Base-by-base conservation (phyloP, 805 yeast genomes). In the Sugiyamaella lignohabitans region DNA sequence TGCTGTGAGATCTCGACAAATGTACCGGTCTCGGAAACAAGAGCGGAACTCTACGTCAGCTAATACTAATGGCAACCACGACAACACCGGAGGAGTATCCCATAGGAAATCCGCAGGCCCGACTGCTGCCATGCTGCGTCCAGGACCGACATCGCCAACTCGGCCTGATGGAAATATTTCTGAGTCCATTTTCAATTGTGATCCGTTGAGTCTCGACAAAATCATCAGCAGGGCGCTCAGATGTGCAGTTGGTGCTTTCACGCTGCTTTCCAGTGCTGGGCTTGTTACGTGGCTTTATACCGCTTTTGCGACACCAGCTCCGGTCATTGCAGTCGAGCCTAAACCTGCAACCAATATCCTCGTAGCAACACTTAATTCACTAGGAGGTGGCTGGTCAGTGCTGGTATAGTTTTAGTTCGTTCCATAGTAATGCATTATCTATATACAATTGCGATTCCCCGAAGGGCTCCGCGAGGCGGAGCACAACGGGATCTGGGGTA, bases 321-420 rank as follows among this genome's bases (percentile, higher is more conserved):
- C 32, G 14, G 14, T 27, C 14, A 14, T 27, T 8, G 14, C 8
- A 14, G 32, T 27, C 14, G 32, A 27, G 14, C 32, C 32, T 8
- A 27, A 27, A 27, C 32, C 32, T 8, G 8, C 32, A 27, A 18
- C 18, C 5, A 35, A 17, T 18, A 17, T 35, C 11, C 21, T 35
- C 6, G 10, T 35, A 16, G 6, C 17, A 5, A 11, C 38, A 14
- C 21, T 35, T 8, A 44, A 35, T 17, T 52, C 53, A 5, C 43
- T 52, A 3, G 55, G 55, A 2, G 55, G 55, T 22, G 55, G 55
- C 4, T 52, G 55, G 55, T 43, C 55, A 16, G 40, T 30, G 14
- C 37, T 47, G 18, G 42, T 40, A 6, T 47, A 45, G 29, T 35
- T 6, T 27, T 27, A 27, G 30, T 6, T n/a, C n/a, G n/a, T n/a